These are phyloP conservation scores for Oehlia diaphana DNA, from an alignment of 192 early-diverging fungal species.

Conservation along the genomic window DNA sequence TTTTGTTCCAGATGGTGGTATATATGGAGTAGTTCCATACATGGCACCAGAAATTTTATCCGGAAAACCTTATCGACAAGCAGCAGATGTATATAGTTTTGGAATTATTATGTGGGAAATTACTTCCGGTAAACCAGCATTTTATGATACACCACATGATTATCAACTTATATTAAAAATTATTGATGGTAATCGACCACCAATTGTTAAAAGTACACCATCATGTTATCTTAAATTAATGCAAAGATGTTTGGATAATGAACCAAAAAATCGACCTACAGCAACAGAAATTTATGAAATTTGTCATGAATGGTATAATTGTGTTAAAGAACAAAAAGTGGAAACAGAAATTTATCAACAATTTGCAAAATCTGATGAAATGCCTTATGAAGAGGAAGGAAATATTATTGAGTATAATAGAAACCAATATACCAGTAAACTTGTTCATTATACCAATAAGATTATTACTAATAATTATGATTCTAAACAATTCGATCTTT, in stretches of 20 bases:
- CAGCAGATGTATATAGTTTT: constrained; percentile 41
- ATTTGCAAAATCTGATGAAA: constrained; percentile 1
- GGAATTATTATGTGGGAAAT: constrained; percentile 51
- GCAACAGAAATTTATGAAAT: background rate
- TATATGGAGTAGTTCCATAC: background rate
- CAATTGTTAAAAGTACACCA: background rate
- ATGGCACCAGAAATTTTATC: background rate
- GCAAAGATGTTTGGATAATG: constrained; percentile 14
- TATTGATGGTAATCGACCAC: constrained; percentile 4
- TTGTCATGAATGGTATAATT: background rate
- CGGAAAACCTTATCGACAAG: constrained; percentile 4
- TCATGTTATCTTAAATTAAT: constrained; percentile 2
- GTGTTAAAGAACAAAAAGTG: background rate
- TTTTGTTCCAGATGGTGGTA: background rate
- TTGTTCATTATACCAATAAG: background rate
- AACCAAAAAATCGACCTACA: constrained; percentile 17
- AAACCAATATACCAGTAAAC: background rate
- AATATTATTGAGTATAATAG: too few relatives aligned
- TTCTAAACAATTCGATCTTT: background rate
- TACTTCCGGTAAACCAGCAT: constrained; percentile 37
- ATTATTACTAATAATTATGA: background rate
- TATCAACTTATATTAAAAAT: background rate
- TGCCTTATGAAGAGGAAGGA: background rate
- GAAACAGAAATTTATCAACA: background rate
- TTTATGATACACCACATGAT: constrained; percentile 6